Evolutionary conservation across 192 early-diverging fungal species (phyloP), one percentile per base, ranked within the genome.

Genomic region (Coemansia sp.): DNA sequence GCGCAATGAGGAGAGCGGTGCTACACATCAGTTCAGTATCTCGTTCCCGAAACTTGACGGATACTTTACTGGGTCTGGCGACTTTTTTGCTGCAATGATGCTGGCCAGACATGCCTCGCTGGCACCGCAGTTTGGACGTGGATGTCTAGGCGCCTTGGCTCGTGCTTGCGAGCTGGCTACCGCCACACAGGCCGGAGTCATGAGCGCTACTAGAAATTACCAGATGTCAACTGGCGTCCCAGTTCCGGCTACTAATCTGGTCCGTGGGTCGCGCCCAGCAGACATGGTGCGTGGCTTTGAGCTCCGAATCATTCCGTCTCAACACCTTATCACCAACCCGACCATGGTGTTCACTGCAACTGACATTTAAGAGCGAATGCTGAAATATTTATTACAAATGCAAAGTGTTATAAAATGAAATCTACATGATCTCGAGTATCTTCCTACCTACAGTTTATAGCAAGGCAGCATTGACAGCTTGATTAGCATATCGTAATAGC

Each of bases 21-120:
- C 60, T 11, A 80, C 51, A 27, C 66, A 82, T 17, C 84, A 84
- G 44, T 92, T 93, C 71, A 67, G 74, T 6, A 93, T 98, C 58
- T 65, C 82, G 6, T 95, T 95, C 65, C 91, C 92, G 8, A 87
- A 88, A 10, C 88, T 92, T 32, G 65, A 79, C 2, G 93, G 88
- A 1, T 88, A 88, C 60, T 98, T 95, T 72, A 95, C 93, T 1
- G 96, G 96, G n/a, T 92, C 96, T 0, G 96, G 96, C 51, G 96
- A 98, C 69, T 63, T 98, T 17, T 94, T 94, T 65, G 85, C 93
- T 1, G 91, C 93, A 0, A 64, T 96, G 19, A 62, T 91, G 10
- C 69, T 91, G 29, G 94, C 92, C 8, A 69, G 88, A 50, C 67
- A 90, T 31, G 80, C 86, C 2, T 80, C 85, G 29, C 68, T 80